Percentiles rank a stretch among this genome's conserved stretches.
These are phyloP conservation scores for Paecilomyces fulvus DNA, from an alignment of 2,329 filamentous ascomycete species.

Conservation along the genomic window DNA sequence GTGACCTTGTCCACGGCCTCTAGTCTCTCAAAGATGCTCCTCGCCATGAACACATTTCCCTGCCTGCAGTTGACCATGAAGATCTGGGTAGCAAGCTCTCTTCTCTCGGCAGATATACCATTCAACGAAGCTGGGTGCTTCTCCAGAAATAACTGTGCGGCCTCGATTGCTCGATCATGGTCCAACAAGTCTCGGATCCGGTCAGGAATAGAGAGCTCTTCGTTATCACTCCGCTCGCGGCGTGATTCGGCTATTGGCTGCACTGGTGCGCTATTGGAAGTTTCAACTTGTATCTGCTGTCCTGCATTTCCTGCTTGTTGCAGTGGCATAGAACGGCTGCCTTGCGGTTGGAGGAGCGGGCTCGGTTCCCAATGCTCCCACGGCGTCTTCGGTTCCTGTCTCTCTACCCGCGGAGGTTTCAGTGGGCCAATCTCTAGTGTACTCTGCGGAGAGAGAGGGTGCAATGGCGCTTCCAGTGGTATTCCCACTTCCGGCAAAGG, in stretches of 20 bases:
- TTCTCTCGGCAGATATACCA: slow-evolving; percentile 17
- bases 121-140: slow-evolving; percentile 11
- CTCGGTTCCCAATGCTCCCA: not conserved
- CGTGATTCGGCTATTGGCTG: not conserved
- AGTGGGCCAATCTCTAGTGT: not conserved
- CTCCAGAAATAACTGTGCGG: slow-evolving; percentile 28
- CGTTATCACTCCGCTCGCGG: not conserved
- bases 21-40: slow-evolving; percentile 27
- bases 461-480: not conserved
- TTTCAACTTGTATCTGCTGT: not conserved
- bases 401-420: not conserved
- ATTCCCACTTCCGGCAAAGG: not conserved
- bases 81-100: slow-evolving; percentile 21
- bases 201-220: slow-evolving; percentile 2
- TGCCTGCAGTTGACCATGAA: slow-evolving; percentile 29
- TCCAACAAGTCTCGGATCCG: slow-evolving; percentile 19
- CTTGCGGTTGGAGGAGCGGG: not conserved
- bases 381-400: not conserved
- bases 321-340: not conserved
- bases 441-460: not conserved
- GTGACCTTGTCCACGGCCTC: slow-evolving; percentile 23
- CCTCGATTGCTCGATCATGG: slow-evolving; percentile 23
- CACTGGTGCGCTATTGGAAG: not conserved
- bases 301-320: not conserved
- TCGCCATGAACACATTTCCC: slow-evolving; percentile 31